These are phyloP conservation scores for Cenchrus fungigraminus DNA, from an alignment of 176 grass and related monocot species.

Conservation along the genomic window DNA sequence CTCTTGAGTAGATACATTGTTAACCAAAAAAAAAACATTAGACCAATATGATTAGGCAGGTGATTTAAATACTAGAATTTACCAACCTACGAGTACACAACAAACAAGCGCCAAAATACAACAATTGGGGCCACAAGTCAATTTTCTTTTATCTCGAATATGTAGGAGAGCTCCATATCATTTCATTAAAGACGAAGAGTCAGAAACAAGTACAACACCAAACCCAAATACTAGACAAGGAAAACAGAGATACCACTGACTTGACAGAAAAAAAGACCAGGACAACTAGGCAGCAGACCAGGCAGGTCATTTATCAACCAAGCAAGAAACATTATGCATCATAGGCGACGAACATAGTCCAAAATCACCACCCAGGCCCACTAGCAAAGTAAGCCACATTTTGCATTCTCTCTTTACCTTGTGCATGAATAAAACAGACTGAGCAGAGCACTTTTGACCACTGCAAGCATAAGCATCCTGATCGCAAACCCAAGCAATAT, in stretches of 20 bases:
- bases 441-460: constrained; percentile 98
- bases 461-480: constrained; percentile 99
- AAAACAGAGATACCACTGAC: no score
- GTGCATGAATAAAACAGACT: constrained; percentile 95
- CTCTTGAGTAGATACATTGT: not conserved
- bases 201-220: no score
- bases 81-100: not conserved
- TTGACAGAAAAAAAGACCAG: no score
- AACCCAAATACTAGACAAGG: no score
- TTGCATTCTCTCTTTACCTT: constrained; percentile 48
- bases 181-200: no score
- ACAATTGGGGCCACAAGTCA: not conserved
- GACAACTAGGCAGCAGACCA: no score
- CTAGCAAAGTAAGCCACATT: not conserved
- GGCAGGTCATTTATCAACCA: not conserved
- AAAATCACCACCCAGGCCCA: not conserved
- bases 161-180: no score
- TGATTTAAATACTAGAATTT: not conserved
- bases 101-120: not conserved
- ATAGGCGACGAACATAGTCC: not conserved
- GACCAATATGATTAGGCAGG: not conserved
- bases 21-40: not conserved
- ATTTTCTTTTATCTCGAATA: not conserved
- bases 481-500: constrained; percentile 96
- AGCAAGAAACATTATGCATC: constrained; percentile 3